Evolutionary conservation across 2,329 filamentous ascomycete species (phyloP), one percentile per base, ranked within the genome.

Genomic region (Thelonectria olida): DNA sequence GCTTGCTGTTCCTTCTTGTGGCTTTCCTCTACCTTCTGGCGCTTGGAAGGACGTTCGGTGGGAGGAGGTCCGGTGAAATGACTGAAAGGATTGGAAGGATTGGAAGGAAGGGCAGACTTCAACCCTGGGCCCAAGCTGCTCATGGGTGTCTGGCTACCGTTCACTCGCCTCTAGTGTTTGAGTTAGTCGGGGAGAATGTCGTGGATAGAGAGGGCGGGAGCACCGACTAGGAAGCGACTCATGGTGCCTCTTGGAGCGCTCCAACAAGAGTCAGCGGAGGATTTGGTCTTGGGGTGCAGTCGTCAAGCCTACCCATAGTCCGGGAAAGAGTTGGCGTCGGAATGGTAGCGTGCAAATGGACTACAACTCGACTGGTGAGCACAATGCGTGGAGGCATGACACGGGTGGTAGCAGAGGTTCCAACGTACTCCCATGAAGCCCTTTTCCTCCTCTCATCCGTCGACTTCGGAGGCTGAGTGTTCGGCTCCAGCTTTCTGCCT

Each of bases 301-400:
- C 47, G 49, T 63, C 58, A 61, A 61, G 60, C 69, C 54, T 75
- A 80, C 78, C 75, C 78, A 80, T 80, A 80, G 70, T 80, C 78
- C 51, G 78, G 78, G 66, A 78, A 77, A 61, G 76, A 79, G 68
- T 74, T 72, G 63, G 73, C 73, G 59, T 75, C 64, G 58, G 76
- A 79, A 54, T 69, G 61, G 61, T 80, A 80, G 60, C 76, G 73
- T 54, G 67, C 66, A 55, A 73, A 65, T 52, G 75, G 69, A 67
- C 76, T 79, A 59, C 15, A 58, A 54, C 25, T 38, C 49, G 56
- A 58, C 45, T 65, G 58, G 44, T 61, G 48, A 58, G 58, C 44
- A 64, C 57, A 56, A 51, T 27, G 54, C 38, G 47, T 27, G 56
- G 63, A 55, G 22, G 13, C 38, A 54, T 34, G 20, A 36, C 45